Percentiles rank a stretch among this genome's conserved stretches.
These are phyloP conservation scores for Lepidium didymum DNA, from an alignment of 345 rosid species.

Conservation along the genomic window DNA sequence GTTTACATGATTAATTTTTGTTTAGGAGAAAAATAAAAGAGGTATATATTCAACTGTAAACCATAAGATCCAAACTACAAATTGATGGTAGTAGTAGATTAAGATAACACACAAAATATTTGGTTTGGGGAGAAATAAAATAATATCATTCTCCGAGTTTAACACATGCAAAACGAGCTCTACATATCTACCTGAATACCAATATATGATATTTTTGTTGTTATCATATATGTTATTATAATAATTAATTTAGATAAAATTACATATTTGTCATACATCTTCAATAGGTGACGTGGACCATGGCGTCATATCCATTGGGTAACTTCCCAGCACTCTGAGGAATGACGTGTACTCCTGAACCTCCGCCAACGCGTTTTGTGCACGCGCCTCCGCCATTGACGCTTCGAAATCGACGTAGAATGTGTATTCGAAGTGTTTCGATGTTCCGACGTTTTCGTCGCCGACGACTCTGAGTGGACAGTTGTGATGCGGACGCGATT, in stretches of 20 bases:
- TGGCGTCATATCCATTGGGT: constrained; percentile 99
- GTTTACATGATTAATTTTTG: no score
- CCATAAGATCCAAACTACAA: background rate
- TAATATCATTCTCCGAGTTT: constrained; percentile 3
- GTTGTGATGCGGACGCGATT: constrained; percentile 86
- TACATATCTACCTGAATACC: constrained; percentile 4
- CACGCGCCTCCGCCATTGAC: constrained; percentile 88
- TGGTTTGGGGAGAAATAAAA: constrained; percentile 7
- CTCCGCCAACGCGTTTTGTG: constrained; percentile 93
- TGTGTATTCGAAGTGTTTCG: constrained; percentile 87
- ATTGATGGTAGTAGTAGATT: background rate
- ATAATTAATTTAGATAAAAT: background rate
- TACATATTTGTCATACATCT: constrained; percentile 9
- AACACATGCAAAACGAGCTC: constrained; percentile 21
- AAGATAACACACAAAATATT: background rate
- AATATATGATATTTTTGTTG: background rate
- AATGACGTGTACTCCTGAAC: constrained; percentile 99
- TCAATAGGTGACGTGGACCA: constrained; percentile 53
- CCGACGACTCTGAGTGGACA: constrained; percentile 70
- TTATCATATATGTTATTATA: background rate
- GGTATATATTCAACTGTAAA: background rate
- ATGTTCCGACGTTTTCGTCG: constrained; percentile 70
- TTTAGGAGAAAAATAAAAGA: no score
- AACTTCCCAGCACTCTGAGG: constrained; percentile 91
- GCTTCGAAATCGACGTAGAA: constrained; percentile 95